Evolutionary conservation across 306 rosid genomes (phyloP).

Genomic region (Adenanthera pavonina): DNA sequence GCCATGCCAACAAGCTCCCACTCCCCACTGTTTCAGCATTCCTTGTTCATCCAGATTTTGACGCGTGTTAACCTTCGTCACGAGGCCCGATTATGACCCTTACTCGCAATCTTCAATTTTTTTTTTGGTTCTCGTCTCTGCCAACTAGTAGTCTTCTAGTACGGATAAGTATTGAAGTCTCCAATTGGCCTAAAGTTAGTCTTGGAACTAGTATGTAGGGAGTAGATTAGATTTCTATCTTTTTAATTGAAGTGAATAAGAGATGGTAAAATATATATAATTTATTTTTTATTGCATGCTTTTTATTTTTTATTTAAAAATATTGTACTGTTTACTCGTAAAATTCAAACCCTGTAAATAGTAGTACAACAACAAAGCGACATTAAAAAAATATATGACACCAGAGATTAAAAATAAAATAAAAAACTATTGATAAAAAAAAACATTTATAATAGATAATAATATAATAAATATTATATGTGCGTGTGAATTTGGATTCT

Average conservation of each 20-base stretch:
- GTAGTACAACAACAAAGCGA: background rate
- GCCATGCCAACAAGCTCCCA: constrained; percentile 14
- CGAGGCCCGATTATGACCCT: background rate
- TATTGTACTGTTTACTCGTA: background rate
- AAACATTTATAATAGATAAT: too few relatives aligned
- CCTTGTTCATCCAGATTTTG: constrained; percentile 19
- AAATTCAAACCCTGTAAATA: background rate
- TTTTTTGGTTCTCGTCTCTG: background rate
- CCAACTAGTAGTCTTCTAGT: background rate
- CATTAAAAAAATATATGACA: too few relatives aligned
- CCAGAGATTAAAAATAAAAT: background rate
- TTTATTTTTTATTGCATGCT: too few relatives aligned
- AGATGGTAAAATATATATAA: background rate
- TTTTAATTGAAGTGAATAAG: background rate
- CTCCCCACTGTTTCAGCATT: constrained; percentile 17
- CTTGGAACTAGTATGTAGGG: too few relatives aligned
- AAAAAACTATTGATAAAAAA: background rate
- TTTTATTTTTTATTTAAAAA: too few relatives aligned
- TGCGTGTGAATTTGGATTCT: too few relatives aligned
- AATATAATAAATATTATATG: too few relatives aligned
- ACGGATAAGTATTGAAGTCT: background rate
- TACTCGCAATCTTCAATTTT: background rate
- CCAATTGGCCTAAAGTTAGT: background rate
- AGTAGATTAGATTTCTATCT: background rate
- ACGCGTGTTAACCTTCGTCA: background rate